A percentile compares a stretch with the other conserved stretches of the same genome.
Conservation (phyloP, 176 grass and related monocot genomes). For the Puya raimondii region DNA sequence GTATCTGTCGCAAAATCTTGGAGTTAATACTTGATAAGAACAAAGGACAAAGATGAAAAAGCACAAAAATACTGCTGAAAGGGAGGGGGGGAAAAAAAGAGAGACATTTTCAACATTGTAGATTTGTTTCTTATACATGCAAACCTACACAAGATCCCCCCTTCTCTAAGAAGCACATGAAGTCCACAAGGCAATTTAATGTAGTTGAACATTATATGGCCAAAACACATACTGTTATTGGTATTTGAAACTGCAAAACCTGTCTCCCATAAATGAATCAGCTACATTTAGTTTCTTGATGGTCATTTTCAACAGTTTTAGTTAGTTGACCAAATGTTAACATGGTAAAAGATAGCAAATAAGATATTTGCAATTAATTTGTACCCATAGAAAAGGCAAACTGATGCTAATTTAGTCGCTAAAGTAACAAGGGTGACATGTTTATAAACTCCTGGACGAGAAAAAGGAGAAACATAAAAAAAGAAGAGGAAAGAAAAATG, state of each 20-base stretch:
- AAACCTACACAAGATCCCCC: background rate
- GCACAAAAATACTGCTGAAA: background rate
- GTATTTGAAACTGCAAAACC: background rate
- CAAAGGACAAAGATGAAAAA: background rate
- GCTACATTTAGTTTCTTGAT: background rate
- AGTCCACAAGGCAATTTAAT: background rate
- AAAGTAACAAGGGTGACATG: too few species aligned
- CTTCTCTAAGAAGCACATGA: background rate
- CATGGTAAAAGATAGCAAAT: too few species aligned
- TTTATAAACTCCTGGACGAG: too few species aligned
- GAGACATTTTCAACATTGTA: background rate
- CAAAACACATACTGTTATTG: background rate
- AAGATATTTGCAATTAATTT: too few species aligned
- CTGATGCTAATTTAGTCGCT: too few species aligned
- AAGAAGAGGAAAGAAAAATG: background rate
- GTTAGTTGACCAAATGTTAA: too few species aligned
- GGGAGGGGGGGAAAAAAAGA: background rate
- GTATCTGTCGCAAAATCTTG: slow-evolving; percentile 42
- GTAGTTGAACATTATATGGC: background rate
- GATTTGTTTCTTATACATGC: background rate
- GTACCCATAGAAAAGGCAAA: too few species aligned
- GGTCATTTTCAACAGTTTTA: background rate
- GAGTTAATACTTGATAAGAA: background rate
- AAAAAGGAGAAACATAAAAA: background rate
- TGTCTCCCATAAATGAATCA: slow-evolving; percentile 3